Evolutionary conservation across 768 basidiomycete species (phyloP).

Genomic region (Russula earlei): DNA sequence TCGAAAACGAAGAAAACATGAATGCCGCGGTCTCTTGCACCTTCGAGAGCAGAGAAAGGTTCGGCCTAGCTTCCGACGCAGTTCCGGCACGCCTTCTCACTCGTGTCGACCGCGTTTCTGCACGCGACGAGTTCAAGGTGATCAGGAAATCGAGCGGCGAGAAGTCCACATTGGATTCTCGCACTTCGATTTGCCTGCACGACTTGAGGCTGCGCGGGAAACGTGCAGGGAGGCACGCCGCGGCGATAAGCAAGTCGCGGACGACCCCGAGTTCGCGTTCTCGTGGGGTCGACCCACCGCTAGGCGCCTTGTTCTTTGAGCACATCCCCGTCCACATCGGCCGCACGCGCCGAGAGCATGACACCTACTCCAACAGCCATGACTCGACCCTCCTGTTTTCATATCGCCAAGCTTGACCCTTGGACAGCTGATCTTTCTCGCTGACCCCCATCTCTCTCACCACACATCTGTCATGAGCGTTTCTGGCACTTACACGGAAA

Average conservation of each 20-base stretch:
- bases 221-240: too few relatives aligned
- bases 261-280: too few relatives aligned
- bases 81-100: neutral
- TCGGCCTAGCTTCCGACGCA: neutral
- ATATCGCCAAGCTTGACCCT: neutral
- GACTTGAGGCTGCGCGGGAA: too few relatives aligned
- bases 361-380: neutral
- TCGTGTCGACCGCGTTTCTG: neutral
- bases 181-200: neutral
- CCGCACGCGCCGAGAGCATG: neutral
- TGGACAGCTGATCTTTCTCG: too few relatives aligned
- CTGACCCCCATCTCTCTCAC: neutral
- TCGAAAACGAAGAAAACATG: too few relatives aligned
- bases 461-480: slow-evolving; percentile 1
- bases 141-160: neutral
- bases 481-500: slow-evolving; percentile 2
- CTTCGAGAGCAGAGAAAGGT: too few relatives aligned
- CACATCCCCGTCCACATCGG: neutral
- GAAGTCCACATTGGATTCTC: neutral
- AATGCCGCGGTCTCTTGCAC: too few relatives aligned
- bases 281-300: too few relatives aligned
- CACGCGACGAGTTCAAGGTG: neutral
- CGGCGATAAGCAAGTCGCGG: neutral
- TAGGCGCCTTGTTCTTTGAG: neutral
- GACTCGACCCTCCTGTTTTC: neutral